Evolutionary conservation across 345 rosid species (phyloP).

Genomic region (Moricandia arvensis): DNA sequence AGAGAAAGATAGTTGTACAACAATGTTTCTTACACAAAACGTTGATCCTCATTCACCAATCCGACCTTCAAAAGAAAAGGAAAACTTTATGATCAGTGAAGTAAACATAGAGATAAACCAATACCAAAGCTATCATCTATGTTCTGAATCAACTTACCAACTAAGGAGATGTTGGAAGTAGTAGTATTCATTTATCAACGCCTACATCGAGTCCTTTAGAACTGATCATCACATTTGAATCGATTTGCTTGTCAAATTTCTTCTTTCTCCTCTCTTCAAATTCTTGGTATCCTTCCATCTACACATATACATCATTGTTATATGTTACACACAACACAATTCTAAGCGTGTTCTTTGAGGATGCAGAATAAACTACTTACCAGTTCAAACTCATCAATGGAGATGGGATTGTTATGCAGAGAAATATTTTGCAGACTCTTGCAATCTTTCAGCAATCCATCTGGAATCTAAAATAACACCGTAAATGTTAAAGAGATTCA

Average conservation of each 20-base stretch:
- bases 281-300: constrained; percentile 93
- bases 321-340: background rate
- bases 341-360: background rate
- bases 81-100: background rate
- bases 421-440: constrained; percentile 85
- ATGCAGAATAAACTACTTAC: constrained; percentile 37
- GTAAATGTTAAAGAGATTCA: background rate
- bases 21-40: constrained; percentile 18
- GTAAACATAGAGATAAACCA: background rate
- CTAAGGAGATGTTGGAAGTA: background rate
- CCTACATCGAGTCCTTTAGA: constrained; percentile 97
- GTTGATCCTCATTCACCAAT: constrained; percentile 20
- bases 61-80: constrained; percentile 4
- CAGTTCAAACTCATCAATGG: constrained; percentile 94
- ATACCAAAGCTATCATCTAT: background rate
- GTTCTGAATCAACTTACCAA: constrained; percentile 18
- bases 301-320: background rate
- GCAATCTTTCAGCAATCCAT: constrained; percentile 73
- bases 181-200: constrained; percentile 48
- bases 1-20: constrained; percentile 24
- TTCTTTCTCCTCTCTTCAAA: constrained; percentile 90
- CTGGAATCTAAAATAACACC: constrained; percentile 59
- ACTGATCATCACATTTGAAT: constrained; percentile 91
- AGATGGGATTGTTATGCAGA: constrained; percentile 81
- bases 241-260: constrained; percentile 95